Base-by-base conservation (phyloP, 805 yeast species). In the Yamadazyma kitorensis region DNA sequence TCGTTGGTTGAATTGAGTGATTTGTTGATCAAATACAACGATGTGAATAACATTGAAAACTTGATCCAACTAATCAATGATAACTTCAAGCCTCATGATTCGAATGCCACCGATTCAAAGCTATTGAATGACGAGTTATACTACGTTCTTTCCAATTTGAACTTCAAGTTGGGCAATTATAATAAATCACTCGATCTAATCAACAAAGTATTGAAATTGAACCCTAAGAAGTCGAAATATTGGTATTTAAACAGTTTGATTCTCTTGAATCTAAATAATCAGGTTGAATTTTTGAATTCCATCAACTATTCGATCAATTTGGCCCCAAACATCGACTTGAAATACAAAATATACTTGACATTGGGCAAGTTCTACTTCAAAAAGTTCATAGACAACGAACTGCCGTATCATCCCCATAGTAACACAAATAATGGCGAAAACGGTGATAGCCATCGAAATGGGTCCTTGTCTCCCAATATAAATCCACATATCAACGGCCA, bases 211-310 rank as follows among this genome's bases (percentile, higher is more conserved):
- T 19, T 33, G 10, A 27, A 16, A 4, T 17, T 27, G 10, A 27
- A 22, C 14, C 17, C n/a, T 5, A 24, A 33, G 14, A 11, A 13
- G 15, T 15, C 30, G 10, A 20, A 28, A 16, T 17, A 14, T n/a
- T 34, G 37, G 37, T 29, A 15, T 17, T 17, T 34, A 11, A 34
- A 34, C 21, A 10, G 24, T 3, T 9, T 34, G 7, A 23, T 34
- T 8, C 6, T 26, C 11, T 18, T 27, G 6, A 22, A 28, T 5
- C 10, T 34, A 8, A 27, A 34, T 28, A 34, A 34, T n/a, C 25
- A 34, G 12, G 5, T 17, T 19, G 37, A 34, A 16, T 34, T 27
- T 24, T 14, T 28, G 10, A 27, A 34, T 10, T 28, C 29, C 6
- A 17, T 34, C 10, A 16, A 22, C 8, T 24, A 34, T 21, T 7